Base-by-base conservation (phyloP, 306 rosid genomes). In the Arachis hypogaea region DNA sequence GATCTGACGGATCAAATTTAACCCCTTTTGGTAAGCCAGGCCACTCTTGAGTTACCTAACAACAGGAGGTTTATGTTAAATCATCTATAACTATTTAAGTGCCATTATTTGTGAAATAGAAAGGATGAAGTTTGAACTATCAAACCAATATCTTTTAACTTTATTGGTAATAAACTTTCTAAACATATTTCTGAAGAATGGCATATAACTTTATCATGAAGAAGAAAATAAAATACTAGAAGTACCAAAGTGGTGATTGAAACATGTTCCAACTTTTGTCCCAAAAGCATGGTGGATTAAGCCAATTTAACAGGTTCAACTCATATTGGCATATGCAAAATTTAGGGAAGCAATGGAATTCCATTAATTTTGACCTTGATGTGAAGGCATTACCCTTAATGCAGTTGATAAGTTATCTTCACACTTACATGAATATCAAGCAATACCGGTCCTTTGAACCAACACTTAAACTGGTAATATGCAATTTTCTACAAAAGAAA, bases 1-100 rank as follows among this genome's bases (percentile, higher is more conserved):
- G 95, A 75, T 93, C 96, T 2, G 96, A 84, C 49, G 98, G 98
- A 82, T 90, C 93, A 83, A 93, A 93, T 76, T 93, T 93, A 58
- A 93, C 98, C 22, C 98, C 98, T 77, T 84, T 87, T 9, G 98
- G 98, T 58, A 93, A 79, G 75, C 98, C 98, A 14, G 96, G 96
- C 95, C 96, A 92, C 76, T 89, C 90, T 56, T 85, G 89, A 60
- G 81, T 71, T 68, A 92, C 92, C 98, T 92, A 82, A 66, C 71
- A 80, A 49, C 68, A 74, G 40, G 67, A 72, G 76, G 16, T 14
- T 33, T 68, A 77, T 30, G 29, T 41, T 38, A 18, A 14, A 69
- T 70, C 64, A 63, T 47, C 44, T 52, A 40, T 74, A 68, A 64
- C 61, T 66, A 50, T 50, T 30, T 41, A 41, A 28, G 28, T 22